Percentiles rank a stretch among this genome's conserved stretches.
Conservation (phyloP, 176 grass and related monocot species). For the Cocos nucifera region DNA sequence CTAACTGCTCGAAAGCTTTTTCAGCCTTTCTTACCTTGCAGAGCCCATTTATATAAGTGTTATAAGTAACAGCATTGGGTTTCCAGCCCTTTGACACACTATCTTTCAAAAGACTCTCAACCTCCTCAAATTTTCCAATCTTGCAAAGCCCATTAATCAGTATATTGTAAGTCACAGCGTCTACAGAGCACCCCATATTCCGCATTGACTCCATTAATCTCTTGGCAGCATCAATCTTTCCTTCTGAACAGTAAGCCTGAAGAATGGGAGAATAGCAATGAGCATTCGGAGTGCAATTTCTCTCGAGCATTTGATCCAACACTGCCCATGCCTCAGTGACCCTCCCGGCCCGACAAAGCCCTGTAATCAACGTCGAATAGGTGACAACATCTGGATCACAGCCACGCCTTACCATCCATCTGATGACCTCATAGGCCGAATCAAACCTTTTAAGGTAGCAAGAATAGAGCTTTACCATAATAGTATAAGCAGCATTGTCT, state of each 20-base stretch:
- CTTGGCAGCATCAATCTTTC: slow-evolving; percentile 31
- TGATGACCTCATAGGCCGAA: slow-evolving; percentile 44
- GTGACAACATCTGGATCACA: slow-evolving; percentile 41
- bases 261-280: slow-evolving; percentile 54
- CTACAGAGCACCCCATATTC: slow-evolving; percentile 37
- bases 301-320: slow-evolving; percentile 71
- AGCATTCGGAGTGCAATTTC: slow-evolving; percentile 32
- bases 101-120: slow-evolving; percentile 29
- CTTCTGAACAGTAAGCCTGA: slow-evolving; percentile 37
- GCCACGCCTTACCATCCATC: slow-evolving; percentile 54
- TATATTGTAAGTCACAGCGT: slow-evolving; percentile 72
- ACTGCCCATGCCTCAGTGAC: slow-evolving; percentile 50
- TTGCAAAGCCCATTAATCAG: slow-evolving; percentile 66
- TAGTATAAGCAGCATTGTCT: slow-evolving; percentile 39
- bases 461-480: slow-evolving; percentile 73
- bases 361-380: slow-evolving; percentile 53
- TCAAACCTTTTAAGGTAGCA: slow-evolving; percentile 59
- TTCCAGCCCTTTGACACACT: slow-evolving; percentile 45
- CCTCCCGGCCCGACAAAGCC: slow-evolving; percentile 38
- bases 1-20: slow-evolving; percentile 45
- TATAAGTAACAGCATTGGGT: slow-evolving; percentile 74
- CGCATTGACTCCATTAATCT: slow-evolving; percentile 45
- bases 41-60: slow-evolving; percentile 67
- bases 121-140: slow-evolving; percentile 37
- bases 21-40: slow-evolving; percentile 35